Conservation (phyloP, 2,329 filamentous ascomycete genomes). For the Xylaria sp. region DNA sequence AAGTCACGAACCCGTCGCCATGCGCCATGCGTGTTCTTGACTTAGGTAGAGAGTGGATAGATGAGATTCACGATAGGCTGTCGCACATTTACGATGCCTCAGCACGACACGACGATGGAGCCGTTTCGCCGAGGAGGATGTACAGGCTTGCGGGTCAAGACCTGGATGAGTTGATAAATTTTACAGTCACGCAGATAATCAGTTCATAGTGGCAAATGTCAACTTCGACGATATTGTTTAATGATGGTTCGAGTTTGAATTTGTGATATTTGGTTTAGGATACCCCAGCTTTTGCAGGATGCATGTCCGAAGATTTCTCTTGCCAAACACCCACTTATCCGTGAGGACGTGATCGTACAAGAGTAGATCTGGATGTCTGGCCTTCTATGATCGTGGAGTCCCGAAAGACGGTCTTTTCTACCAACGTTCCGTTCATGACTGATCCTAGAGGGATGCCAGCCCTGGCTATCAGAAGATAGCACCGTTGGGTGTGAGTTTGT, state of each 20-base stretch:
- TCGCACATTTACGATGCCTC: neutral
- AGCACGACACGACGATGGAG: neutral
- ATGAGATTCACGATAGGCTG: neutral
- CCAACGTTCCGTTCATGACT: conserved; percentile 86
- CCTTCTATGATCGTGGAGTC: conserved; percentile 51
- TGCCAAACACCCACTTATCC: conserved; percentile 50
- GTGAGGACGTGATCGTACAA: conserved; percentile 40
- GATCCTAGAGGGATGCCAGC: conserved; percentile 73
- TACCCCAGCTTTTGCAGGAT: neutral
- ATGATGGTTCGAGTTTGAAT: neutral
- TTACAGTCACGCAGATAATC: neutral
- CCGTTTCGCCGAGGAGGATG: neutral
- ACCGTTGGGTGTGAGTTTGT: conserved; percentile 68
- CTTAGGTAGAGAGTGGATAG: neutral
- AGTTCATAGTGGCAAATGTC: neutral
- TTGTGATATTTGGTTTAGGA: neutral
- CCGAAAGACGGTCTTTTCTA: conserved; percentile 60
- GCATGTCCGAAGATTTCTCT: conserved; percentile 54
- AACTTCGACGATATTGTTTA: neutral
- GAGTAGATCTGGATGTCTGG: conserved; percentile 45
- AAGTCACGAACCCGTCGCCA: too few relatives aligned
- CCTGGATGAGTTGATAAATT: neutral
- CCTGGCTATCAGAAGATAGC: conserved; percentile 80
- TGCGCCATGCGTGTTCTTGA: too few relatives aligned
- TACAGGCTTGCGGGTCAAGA: neutral